Conservation (phyloP, 768 basidiomycete species). For the Lactifluus pinguis region DNA sequence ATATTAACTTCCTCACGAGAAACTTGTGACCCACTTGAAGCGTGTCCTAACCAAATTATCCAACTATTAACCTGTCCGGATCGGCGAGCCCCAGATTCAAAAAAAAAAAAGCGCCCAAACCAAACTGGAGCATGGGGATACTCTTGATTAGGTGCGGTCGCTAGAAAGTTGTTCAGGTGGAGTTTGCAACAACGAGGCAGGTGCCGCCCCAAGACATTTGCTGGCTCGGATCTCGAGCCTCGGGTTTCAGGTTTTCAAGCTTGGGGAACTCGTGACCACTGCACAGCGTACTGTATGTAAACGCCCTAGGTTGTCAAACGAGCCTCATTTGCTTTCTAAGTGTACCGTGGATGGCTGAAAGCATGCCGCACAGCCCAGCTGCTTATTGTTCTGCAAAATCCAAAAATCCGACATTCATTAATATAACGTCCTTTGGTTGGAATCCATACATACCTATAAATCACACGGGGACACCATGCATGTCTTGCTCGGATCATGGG, state of each 20-base stretch:
- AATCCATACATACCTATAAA: not conserved
- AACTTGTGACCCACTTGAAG: not conserved
- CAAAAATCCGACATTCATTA: not conserved
- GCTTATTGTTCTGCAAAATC: not conserved
- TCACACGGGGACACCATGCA: not conserved
- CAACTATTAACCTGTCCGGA: not conserved
- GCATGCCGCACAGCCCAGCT: not conserved
- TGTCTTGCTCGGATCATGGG: not conserved
- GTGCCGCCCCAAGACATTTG: not conserved
- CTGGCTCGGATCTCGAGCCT: not conserved
- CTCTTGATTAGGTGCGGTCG: not conserved
- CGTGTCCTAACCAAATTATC: not conserved
- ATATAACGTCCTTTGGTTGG: not conserved
- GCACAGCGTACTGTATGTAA: not conserved
- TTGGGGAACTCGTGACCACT: not conserved
- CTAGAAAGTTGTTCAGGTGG: not conserved
- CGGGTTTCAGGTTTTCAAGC: not conserved
- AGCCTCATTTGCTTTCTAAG: not conserved
- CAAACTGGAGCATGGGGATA: not conserved
- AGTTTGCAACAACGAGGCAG: not conserved
- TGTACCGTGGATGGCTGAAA: not conserved
- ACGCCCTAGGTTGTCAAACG: not conserved
- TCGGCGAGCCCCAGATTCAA: not conserved
- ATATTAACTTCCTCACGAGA: not conserved
- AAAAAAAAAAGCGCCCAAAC: not conserved